These are phyloP conservation scores for Hymenoscyphus occultus DNA, from an alignment of 2,329 filamentous ascomycete genomes.

Conservation along the genomic window DNA sequence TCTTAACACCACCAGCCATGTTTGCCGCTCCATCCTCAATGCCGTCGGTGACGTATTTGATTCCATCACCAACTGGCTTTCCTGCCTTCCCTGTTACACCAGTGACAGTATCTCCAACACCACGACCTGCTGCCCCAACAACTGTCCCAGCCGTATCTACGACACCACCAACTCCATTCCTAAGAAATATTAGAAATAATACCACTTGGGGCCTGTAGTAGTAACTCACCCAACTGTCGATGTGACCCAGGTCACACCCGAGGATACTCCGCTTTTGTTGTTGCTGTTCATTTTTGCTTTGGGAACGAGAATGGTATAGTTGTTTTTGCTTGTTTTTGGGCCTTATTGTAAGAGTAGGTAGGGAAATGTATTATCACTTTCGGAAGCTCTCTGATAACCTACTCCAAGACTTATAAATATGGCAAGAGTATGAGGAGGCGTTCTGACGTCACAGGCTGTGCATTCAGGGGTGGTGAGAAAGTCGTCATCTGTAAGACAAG, in stretches of 20 bases:
- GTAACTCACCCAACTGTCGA: constrained; percentile 17
- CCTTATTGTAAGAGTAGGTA: not conserved
- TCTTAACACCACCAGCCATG: constrained; percentile 28
- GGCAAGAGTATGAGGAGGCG: not conserved
- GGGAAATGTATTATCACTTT: not conserved
- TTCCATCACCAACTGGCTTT: constrained; percentile 29
- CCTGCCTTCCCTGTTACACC: constrained; percentile 25
- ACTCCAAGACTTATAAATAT: not conserved
- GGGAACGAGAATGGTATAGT: not conserved
- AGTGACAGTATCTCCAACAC: constrained; percentile 29
- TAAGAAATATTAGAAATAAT: not conserved
- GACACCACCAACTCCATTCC: constrained; percentile 24
- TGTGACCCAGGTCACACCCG: constrained; percentile 16
- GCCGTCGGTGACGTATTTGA: constrained; percentile 27
- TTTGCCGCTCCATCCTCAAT: constrained; percentile 27
- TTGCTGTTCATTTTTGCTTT: constrained; percentile 1
- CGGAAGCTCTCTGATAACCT: not conserved
- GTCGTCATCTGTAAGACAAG: not conserved
- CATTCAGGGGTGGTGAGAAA: not conserved
- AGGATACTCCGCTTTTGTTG: constrained; percentile 15
- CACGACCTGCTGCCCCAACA: constrained; percentile 27
- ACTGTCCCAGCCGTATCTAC: constrained; percentile 27
- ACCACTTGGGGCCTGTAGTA: not conserved
- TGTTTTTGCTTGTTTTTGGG: not conserved
- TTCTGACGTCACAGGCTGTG: not conserved